A percentile compares a stretch with the other conserved stretches of the same genome.
phyloP scores from a whole-genome alignment of 257 asterid genomes.

The Scutellaria baicalensis region DNA sequence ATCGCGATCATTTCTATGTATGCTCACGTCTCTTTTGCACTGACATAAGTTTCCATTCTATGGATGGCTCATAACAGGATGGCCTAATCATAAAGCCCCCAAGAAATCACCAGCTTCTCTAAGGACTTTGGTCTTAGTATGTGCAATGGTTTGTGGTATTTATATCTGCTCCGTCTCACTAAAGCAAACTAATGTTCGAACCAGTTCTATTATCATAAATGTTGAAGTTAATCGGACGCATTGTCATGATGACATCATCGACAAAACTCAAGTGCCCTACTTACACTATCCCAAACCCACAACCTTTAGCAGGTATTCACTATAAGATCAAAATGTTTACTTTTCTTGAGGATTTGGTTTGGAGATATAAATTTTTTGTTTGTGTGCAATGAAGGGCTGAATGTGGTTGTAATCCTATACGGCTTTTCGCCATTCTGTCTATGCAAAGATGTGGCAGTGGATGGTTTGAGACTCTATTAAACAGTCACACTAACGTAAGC shows the following conservation, averaged over 20 bases:
- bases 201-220: conserved; percentile 20
- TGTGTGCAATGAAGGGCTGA: conserved; percentile 44
- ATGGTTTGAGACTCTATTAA: conserved; percentile 80
- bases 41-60: not conserved
- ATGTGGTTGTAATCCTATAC: conserved; percentile 72
- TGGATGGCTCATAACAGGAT: conserved; percentile 30
- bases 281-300: conserved; percentile 67
- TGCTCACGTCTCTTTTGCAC: not conserved
- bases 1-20: not conserved
- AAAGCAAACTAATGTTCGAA: conserved; percentile 34
- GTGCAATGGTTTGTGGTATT: conserved; percentile 51
- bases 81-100: conserved; percentile 46
- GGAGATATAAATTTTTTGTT: not conserved
- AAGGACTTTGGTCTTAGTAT: conserved; percentile 48
- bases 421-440: conserved; percentile 63
- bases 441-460: conserved; percentile 74
- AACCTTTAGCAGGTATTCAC: conserved; percentile 50
- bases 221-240: conserved; percentile 18
- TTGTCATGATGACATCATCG: conserved; percentile 23
- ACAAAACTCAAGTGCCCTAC: conserved; percentile 44
- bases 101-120: conserved; percentile 51
- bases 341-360: not conserved
- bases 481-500: conserved; percentile 70
- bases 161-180: conserved; percentile 64
- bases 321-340: not conserved